Evolutionary conservation across 805 yeast species (phyloP), one percentile per base, ranked within the genome.

Genomic region (Candida coquimbonensis): DNA sequence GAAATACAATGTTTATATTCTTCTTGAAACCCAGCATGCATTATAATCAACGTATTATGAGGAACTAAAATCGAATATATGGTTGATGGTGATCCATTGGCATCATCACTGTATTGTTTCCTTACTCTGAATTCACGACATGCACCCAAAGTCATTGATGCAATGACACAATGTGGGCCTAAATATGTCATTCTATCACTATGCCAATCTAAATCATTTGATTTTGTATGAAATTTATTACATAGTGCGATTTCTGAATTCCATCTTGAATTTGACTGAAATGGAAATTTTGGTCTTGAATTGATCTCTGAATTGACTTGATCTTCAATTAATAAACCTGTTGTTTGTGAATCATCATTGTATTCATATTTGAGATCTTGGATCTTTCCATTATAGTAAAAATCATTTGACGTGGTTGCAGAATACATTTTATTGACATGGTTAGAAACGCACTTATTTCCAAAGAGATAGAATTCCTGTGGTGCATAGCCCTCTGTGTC

Each of bases 11-110:
- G 95, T 54, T 80, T 83, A 58, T 65, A 86, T 42, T 75, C 77
- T 51, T 86, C 95, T 58, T 86, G 95, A 49, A 86, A 80, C 0
- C 87, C 88, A 1, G 87, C 83, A 48, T 81, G 80, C 95, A 86
- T 85, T 3, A 86, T 62, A 3, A 85, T 54, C 35, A 86, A 59
- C 9, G 86, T 72, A 55, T 86, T 86, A 59, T 86, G 89, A 0
- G 87, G 83, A 3, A 82, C 56, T n/a, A 80, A 82, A 1, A 82
- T 68, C 27, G 83, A 64, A 57, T 72, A 68, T 24, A 77, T 57
- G 43, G 69, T 45, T 53, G 54, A 35, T 32, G 49, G 48, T 12
- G 53, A 48, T 3, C 48, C 52, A 21, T 38, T 21, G 3, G 3
- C 44, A 4, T 64, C 65, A 6, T 64, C 65, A 54, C 58, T 55